phyloP scores from a whole-genome alignment of 2,329 filamentous ascomycete genomes.

The Cladophialophora bantiana region DNA sequence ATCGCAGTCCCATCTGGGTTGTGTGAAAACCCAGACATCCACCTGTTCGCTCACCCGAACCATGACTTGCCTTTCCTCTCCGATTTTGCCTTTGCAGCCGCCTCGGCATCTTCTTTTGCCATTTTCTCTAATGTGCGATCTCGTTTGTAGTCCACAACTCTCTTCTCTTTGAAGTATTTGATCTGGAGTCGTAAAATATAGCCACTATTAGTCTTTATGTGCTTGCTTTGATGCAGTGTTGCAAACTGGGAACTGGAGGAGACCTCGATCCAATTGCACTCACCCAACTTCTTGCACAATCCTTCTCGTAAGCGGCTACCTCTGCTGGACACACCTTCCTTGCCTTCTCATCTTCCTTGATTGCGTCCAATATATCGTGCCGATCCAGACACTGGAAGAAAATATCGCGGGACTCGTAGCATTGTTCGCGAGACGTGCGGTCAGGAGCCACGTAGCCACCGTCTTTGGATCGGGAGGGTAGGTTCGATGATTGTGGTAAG shows the following conservation, averaged over 20 bases:
- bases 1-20: background rate
- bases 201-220: slow-evolving; percentile 7
- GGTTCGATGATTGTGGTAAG: slow-evolving; percentile 40
- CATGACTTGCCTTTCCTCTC: slow-evolving; percentile 46
- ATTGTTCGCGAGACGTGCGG: slow-evolving; percentile 78
- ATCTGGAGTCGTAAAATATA: slow-evolving; percentile 63
- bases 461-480: slow-evolving; percentile 57
- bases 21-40: background rate
- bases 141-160: slow-evolving; percentile 90
- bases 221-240: background rate
- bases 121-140: slow-evolving; percentile 78
- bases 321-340: slow-evolving; percentile 66
- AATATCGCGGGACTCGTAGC: slow-evolving; percentile 87
- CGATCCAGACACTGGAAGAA: slow-evolving; percentile 90
- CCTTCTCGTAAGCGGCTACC: slow-evolving; percentile 74
- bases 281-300: slow-evolving; percentile 92
- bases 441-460: slow-evolving; percentile 80
- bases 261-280: slow-evolving; percentile 46
- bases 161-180: slow-evolving; percentile 96
- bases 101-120: slow-evolving; percentile 73
- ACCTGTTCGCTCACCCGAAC: slow-evolving; percentile 37
- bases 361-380: slow-evolving; percentile 78
- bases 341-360: slow-evolving; percentile 64
- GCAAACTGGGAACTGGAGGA: background rate
- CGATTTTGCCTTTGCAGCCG: slow-evolving; percentile 57